Base-by-base conservation (phyloP, 2,329 filamentous ascomycete species). In the Daldinia eschscholtzii region DNA sequence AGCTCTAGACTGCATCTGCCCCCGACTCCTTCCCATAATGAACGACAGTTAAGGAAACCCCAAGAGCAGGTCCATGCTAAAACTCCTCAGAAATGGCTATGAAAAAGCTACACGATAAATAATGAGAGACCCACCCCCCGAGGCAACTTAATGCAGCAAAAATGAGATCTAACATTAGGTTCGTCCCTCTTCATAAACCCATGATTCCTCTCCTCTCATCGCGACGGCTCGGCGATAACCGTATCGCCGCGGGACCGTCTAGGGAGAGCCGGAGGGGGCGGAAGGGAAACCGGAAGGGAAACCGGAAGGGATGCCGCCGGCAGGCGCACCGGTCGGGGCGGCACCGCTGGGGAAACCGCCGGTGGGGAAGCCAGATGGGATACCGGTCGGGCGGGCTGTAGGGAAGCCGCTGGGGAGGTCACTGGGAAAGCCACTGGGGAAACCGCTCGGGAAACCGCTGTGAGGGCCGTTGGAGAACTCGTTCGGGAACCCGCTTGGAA, bases 1-100 rank as follows among this genome's bases (percentile, higher is more conserved):
- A 65, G 35, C 37, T 57, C 52, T 13, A 42, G 26, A 39, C 3
- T 33, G 9, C 33, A 15, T 39, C 42, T 28, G 33, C n/a, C 48
- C 23, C n/a, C 35, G 10, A 28, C 6, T 30, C 26, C n/a, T 15
- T 6, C 41, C 28, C 30, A 28, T 9, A 58, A 28, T 20, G 23
- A 28, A 26, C 20, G 48, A 57, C 15, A 30, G 1, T 6, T 2
- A 42, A 57, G 3, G 2, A 30, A 57, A 28, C 23, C 18, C 30
- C 15, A 42, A 23, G 26, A 41, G 26, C 10, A 33, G 15, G 35
- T 10, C 15, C n/a, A 55, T 37, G 1, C 30, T 3, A 23, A 15
- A 35, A 37, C 30, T 15, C 30, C n/a, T 13, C 4, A 23, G 18
- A 41, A 30, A 57, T 41, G 4, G 2, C 10, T 26, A 12, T 9